A percentile compares a stretch with the other conserved stretches of the same genome.
Evolutionary conservation across 2,329 filamentous ascomycete species (phyloP).

Genomic region (Penicillium expansum): DNA sequence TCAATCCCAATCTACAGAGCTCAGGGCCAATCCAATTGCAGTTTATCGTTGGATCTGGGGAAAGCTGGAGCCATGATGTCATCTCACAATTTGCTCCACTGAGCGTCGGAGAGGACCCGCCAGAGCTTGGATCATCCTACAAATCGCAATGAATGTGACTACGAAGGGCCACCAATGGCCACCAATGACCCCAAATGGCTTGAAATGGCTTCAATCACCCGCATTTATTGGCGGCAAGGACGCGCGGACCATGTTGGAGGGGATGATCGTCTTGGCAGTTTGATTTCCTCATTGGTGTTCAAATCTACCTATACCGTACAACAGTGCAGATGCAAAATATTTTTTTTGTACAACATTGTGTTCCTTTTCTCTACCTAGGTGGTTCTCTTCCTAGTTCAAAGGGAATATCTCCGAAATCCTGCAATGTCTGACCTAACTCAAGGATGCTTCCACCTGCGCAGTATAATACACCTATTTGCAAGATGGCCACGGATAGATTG

Average conservation of each 20-base stretch:
- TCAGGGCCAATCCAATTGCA: neutral
- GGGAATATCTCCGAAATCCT: neutral
- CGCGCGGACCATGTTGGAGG: neutral
- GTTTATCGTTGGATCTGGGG: neutral
- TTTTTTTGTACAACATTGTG: neutral
- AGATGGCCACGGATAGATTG: neutral
- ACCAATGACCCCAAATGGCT: neutral
- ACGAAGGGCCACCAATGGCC: too few species aligned
- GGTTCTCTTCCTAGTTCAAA: neutral
- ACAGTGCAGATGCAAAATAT: neutral
- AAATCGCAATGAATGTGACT: neutral
- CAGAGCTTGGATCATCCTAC: neutral
- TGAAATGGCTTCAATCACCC: neutral
- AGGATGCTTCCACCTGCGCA: neutral
- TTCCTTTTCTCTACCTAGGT: neutral
- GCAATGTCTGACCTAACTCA: neutral
- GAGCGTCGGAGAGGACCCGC: neutral
- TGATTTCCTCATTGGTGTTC: neutral
- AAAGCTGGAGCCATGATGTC: slow-evolving; percentile 4
- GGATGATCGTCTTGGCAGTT: neutral
- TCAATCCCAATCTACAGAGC: neutral
- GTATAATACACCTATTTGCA: neutral
- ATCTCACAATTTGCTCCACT: neutral
- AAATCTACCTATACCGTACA: neutral
- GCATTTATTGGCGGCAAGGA: neutral